phyloP scores from a whole-genome alignment of 371 early-diverging fungal genomes.

The Circinella umbellata region DNA sequence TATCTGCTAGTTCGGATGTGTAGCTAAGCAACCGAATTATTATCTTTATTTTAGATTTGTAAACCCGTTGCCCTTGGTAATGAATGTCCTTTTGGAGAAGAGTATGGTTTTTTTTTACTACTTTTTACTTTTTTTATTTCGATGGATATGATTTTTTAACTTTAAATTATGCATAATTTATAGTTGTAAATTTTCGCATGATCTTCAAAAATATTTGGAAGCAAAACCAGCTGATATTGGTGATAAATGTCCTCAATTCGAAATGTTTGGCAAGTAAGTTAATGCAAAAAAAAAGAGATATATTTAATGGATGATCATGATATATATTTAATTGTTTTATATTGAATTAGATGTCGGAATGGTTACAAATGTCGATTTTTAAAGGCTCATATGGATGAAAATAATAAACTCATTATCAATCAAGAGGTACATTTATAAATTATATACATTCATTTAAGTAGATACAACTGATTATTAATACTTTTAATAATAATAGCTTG shows the following conservation, averaged over 20 bases:
- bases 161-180: not conserved
- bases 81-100: slow-evolving; percentile 57
- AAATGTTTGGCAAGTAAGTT: slow-evolving; percentile 72
- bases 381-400: slow-evolving; percentile 66
- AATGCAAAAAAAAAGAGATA: not conserved
- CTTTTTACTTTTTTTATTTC: not conserved
- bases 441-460: not conserved
- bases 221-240: slow-evolving; percentile 79
- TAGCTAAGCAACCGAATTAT: not conserved
- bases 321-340: no score
- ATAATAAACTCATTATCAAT: slow-evolving; percentile 53
- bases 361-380: slow-evolving; percentile 85
- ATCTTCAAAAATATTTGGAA: slow-evolving; percentile 63
- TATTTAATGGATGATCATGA: no score
- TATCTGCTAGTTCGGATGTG: not conserved
- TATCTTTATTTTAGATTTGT: slow-evolving; percentile 49
- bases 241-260: slow-evolving; percentile 73
- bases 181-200: slow-evolving; percentile 73
- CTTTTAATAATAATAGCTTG: slow-evolving; percentile 14
- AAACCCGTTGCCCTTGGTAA: slow-evolving; percentile 49
- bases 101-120: slow-evolving; percentile 30
- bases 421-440: slow-evolving; percentile 42
- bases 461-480: not conserved
- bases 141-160: not conserved
- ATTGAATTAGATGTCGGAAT: slow-evolving; percentile 49